phyloP scores from a whole-genome alignment of 495 filamentous ascomycete species.

The Collariella sp. region DNA sequence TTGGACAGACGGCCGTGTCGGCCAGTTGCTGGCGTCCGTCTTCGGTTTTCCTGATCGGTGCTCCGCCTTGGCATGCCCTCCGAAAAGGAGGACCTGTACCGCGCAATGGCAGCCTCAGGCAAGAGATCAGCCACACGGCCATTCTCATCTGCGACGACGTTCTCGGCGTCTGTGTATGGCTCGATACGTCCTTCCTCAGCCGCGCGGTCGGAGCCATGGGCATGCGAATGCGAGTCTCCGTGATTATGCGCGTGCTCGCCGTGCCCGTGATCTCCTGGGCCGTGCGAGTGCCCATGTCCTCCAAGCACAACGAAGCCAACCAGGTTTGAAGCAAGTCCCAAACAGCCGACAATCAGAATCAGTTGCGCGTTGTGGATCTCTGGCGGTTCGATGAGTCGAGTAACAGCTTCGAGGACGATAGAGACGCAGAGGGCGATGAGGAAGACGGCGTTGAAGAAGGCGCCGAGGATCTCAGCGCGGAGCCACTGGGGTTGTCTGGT shows the following conservation, averaged over 20 bases:
- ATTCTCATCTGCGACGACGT: slow-evolving; percentile 24
- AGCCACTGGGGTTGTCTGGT: slow-evolving; percentile 55
- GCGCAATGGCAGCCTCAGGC: slow-evolving; percentile 36
- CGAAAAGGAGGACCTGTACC: slow-evolving; percentile 14
- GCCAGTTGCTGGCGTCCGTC: slow-evolving; percentile 45
- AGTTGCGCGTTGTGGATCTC: slow-evolving; percentile 73
- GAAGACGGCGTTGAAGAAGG: slow-evolving; percentile 93
- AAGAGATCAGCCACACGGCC: slow-evolving; percentile 35
- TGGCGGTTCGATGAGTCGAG: slow-evolving; percentile 81
- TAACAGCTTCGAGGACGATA: slow-evolving; percentile 89
- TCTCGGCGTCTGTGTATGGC: slow-evolving; percentile 6
- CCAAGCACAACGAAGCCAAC: slow-evolving; percentile 84
- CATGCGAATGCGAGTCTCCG: slow-evolving; percentile 36
- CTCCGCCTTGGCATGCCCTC: slow-evolving; percentile 29
- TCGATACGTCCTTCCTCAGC: slow-evolving; percentile 24
- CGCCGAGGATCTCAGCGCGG: slow-evolving; percentile 94
- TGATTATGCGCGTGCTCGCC: slow-evolving; percentile 57
- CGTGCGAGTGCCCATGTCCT: slow-evolving; percentile 85
- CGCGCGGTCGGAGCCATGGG: slow-evolving; percentile 28
- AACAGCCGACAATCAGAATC: slow-evolving; percentile 77
- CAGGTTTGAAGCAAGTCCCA: slow-evolving; percentile 82
- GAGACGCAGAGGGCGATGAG: slow-evolving; percentile 89
- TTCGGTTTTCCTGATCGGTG: slow-evolving; percentile 16
- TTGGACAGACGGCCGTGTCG: slow-evolving; percentile 41
- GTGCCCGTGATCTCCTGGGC: slow-evolving; percentile 44